Conservation (phyloP, 306 rosid genomes). For the Vachellia pachyceras region DNA sequence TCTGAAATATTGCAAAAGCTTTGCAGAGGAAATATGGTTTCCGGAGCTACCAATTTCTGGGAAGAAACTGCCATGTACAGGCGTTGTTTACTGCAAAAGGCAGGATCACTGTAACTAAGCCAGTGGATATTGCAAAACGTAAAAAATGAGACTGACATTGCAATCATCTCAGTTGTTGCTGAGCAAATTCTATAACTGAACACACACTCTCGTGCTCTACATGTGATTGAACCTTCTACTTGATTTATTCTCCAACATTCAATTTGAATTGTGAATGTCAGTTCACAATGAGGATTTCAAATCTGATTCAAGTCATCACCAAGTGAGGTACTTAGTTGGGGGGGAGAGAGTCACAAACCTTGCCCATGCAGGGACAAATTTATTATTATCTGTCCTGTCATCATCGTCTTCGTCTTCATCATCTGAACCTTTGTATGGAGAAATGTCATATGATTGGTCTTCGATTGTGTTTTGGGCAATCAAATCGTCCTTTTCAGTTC, state of each 20-base stretch:
- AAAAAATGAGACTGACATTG: background rate
- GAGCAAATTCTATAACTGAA: background rate
- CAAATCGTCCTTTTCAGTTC: slow-evolving; percentile 37
- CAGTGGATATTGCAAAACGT: slow-evolving; percentile 27
- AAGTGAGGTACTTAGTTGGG: background rate
- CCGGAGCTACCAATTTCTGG: slow-evolving; percentile 60
- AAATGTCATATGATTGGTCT: slow-evolving; percentile 82
- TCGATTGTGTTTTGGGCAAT: slow-evolving; percentile 37
- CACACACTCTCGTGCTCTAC: background rate
- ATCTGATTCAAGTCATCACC: background rate
- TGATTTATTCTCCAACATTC: slow-evolving; percentile 20
- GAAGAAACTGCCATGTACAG: slow-evolving; percentile 56
- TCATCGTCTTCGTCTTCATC: slow-evolving; percentile 86
- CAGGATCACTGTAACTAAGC: slow-evolving; percentile 35
- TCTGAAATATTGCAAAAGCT: slow-evolving; percentile 68
- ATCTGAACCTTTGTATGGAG: slow-evolving; percentile 90
- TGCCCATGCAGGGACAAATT: slow-evolving; percentile 88
- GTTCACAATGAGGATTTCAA: background rate
- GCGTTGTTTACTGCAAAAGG: slow-evolving; percentile 68
- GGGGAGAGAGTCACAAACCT: slow-evolving; percentile 55
- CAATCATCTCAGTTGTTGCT: slow-evolving; percentile 14
- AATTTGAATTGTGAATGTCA: slow-evolving; percentile 10
- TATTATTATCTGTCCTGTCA: slow-evolving; percentile 46
- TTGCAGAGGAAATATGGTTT: slow-evolving; percentile 58
- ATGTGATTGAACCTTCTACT: slow-evolving; percentile 17